Evolutionary conservation across 108 stramenopile species (phyloP), one percentile per base, ranked within the genome.

Genomic region (Pseudonitzschia multistriata): DNA sequence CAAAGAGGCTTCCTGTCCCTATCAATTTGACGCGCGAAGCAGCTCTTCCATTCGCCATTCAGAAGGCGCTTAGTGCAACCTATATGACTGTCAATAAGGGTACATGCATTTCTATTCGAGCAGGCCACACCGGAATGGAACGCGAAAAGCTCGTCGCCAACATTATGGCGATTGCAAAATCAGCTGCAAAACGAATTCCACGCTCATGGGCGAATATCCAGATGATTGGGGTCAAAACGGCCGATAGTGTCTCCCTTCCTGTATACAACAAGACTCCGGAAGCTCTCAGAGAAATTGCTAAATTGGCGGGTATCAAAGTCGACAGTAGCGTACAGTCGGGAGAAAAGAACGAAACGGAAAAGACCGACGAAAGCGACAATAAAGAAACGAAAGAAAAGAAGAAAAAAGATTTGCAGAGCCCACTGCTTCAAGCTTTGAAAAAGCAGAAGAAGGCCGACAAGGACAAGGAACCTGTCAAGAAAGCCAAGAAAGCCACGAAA

Each of bases 1-100:
- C 80, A 66, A 96, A 96, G 82, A 95, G 91, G 76, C 90, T 93
- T 65, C 95, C 96, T 15, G 72, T 96, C 67, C 92, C 97, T 13
- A 69, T 97, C 31, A 67, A 66, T 28, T 56, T 97, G 49, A 84
- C 82, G 11, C 79, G 90, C 30, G 76, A 87, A 62, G 81, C 89
- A 64, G 81, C 85, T 22, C 70, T 95, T 80, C 84, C 88, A 14
- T 80, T 83, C 78, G 66, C 80, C 61, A 76, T 93, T 57, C 74
- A 74, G 48, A 81, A 69, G 52, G 80, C 81, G 14, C 70, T 96
- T 62, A 76, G 67, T 47, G 75, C 82, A 29, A 95, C 97, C 4
- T 93, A 86, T 67, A 78, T 96, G 84, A 89, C 67, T 45, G 64
- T 94, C 21, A 62, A 74, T 30, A 67, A 78, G 57, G 97, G 95